Conservation (phyloP, 2,329 filamentous ascomycete species). For the Fusarium sp. region DNA sequence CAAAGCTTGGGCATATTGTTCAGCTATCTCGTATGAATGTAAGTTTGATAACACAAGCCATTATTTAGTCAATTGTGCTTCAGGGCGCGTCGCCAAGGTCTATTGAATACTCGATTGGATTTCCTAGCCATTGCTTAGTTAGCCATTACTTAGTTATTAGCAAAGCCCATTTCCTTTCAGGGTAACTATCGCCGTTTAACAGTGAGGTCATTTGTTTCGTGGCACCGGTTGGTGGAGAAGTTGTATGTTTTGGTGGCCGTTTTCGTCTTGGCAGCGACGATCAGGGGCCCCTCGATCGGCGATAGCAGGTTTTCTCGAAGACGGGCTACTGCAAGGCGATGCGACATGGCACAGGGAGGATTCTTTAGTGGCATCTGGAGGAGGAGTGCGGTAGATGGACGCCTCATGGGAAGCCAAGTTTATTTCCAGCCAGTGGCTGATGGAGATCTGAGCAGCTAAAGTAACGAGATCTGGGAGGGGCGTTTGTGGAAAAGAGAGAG, state of each 20-base stretch:
- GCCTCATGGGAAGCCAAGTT: constrained; percentile 7
- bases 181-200: neutral
- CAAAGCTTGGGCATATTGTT: neutral
- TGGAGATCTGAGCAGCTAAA: constrained; percentile 8
- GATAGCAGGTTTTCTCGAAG: constrained; percentile 29
- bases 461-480: constrained; percentile 6
- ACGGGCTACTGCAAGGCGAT: constrained; percentile 24
- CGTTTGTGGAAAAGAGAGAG: neutral
- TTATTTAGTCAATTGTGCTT: neutral
- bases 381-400: constrained; percentile 2
- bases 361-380: constrained; percentile 6
- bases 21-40: neutral
- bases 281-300: constrained; percentile 28
- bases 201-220: neutral
- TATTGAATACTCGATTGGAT: neutral
- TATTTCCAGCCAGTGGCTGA: neutral
- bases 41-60: constrained; percentile 2
- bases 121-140: neutral
- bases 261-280: constrained; percentile 33
- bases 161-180: neutral
- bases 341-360: constrained; percentile 13
- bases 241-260: constrained; percentile 8
- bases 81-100: neutral
- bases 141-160: neutral
- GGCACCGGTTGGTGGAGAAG: constrained; percentile 21